These are phyloP conservation scores for Leishmania braziliensis DNA, from an alignment of 208 protist species.

Conservation along the genomic window DNA sequence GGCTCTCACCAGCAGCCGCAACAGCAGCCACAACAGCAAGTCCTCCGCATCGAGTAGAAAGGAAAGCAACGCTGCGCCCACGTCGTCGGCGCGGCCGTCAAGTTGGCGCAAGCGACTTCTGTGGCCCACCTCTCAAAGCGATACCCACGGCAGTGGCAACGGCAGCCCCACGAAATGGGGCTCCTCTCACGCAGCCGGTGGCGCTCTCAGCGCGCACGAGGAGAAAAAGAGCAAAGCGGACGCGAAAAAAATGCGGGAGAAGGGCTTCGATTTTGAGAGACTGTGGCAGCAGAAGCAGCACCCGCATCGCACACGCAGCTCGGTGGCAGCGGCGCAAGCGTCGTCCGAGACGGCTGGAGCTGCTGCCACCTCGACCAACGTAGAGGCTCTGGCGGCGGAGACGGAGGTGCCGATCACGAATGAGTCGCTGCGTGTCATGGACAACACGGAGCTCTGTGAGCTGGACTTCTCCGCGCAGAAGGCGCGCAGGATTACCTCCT, in stretches of 20 bases:
- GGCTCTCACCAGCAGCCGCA: not conserved
- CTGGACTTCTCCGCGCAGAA: constrained; percentile 12
- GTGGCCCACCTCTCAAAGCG: not conserved
- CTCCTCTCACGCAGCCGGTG: not conserved
- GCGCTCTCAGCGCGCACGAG: not conserved
- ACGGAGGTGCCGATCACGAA: constrained; percentile 10
- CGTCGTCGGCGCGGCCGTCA: not conserved
- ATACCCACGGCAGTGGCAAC: not conserved
- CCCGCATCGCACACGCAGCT: not conserved
- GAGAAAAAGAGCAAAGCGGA: not conserved
- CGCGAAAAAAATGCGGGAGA: not conserved
- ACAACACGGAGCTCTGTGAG: constrained; percentile 9
- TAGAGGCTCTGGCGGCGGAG: no score
- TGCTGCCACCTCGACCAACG: not conserved
- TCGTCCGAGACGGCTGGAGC: not conserved
- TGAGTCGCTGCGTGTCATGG: constrained; percentile 8
- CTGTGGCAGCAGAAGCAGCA: not conserved
- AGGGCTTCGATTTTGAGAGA: not conserved
- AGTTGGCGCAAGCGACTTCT: constrained; percentile 1
- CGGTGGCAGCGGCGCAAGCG: not conserved
- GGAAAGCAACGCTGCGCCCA: not conserved
- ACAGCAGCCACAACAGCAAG: constrained; percentile 1
- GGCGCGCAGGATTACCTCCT: not conserved
- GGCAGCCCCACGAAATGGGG: not conserved
- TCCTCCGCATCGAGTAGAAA: not conserved